phyloP scores from a whole-genome alignment of 495 filamentous ascomycete genomes.

The Pseudevernia furfuracea region DNA sequence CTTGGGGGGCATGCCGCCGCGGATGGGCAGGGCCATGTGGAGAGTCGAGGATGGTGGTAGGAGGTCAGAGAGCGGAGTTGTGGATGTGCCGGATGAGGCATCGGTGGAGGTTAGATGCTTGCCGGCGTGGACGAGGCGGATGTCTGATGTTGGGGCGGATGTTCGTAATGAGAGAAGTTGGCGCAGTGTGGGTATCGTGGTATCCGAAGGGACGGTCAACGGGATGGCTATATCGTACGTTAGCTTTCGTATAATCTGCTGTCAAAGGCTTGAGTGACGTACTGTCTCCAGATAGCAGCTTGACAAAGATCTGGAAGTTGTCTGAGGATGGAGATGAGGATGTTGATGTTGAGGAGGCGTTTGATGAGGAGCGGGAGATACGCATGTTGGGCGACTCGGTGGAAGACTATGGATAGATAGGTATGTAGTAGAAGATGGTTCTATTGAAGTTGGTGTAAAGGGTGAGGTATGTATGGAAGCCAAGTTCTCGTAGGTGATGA shows the following conservation, averaged over 20 bases:
- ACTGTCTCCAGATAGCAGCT: constrained; percentile 28
- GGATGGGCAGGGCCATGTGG: constrained; percentile 34
- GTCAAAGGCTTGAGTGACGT: neutral
- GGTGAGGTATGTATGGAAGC: neutral
- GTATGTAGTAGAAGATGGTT: neutral
- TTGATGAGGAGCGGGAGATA: constrained; percentile 24
- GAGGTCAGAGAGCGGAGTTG: constrained; percentile 16
- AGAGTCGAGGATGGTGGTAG: constrained; percentile 35
- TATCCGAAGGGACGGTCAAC: constrained; percentile 26
- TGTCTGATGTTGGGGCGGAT: constrained; percentile 32
- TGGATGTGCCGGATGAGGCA: constrained; percentile 29
- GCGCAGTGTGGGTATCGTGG: constrained; percentile 37
- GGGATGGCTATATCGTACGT: constrained; percentile 24
- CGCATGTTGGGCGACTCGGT: constrained; percentile 18
- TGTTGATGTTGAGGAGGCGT: constrained; percentile 20
- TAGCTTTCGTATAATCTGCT: constrained; percentile 29
- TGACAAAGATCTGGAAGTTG: constrained; percentile 26
- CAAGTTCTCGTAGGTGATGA: neutral
- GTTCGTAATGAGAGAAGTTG: constrained; percentile 40
- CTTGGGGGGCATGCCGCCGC: constrained; percentile 45
- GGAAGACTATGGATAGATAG: neutral
- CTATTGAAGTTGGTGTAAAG: neutral
- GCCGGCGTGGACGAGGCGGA: constrained; percentile 34
- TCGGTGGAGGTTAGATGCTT: constrained; percentile 34
- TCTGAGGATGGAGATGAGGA: constrained; percentile 13